Base-by-base conservation (phyloP, 2,329 filamentous ascomycete species). In the Fusarium stilboides region DNA sequence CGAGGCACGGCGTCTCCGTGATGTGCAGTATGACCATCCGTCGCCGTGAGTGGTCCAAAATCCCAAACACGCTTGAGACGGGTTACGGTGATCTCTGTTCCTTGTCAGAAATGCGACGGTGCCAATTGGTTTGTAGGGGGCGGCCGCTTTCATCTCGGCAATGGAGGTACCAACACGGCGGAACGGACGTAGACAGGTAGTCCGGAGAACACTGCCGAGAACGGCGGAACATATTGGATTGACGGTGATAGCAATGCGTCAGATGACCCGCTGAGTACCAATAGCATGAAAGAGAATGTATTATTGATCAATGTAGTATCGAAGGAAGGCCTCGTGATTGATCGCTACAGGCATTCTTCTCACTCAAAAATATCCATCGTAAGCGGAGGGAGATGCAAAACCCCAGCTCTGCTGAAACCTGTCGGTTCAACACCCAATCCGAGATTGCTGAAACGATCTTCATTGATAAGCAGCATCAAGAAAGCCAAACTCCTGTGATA, bases 1-100 rank as follows among this genome's bases (percentile, higher is more conserved):
- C 63, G 58, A 69, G 62, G 61, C 64, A 72, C 72, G 72, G 72
- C 72, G 70, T 72, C 72, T 62, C 72, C 72, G 72, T 66, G 53
- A 70, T 52, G 53, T 40, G 20, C 57, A 61, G 24, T 14, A 40
- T 40, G 43, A 40, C n/a, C 36, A 51, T 47, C 37, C 57, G 55
- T 57, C 33, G 59, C 43, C 43, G 40, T 65, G 55, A 65, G n/a
- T 65, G 62, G 62, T 47, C n/a, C 39, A 44, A 31, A 71, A 68
- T 43, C 62, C 61, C 61, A 74, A 74, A 74, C 72, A 68, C 58
- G 68, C 57, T 74, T 69, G 71, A 74, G 72, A 74, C 71, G 58
- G 53, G 28, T 55, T 64, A 39, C 39, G 47, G 64, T 63, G 49
- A 71, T 65, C 62, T 60, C 46, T 37, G 6, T 60, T 44, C 60